Evolutionary conservation across 2,329 filamentous ascomycete genomes (phyloP).

Genomic region (Magnaporthales sp.): DNA sequence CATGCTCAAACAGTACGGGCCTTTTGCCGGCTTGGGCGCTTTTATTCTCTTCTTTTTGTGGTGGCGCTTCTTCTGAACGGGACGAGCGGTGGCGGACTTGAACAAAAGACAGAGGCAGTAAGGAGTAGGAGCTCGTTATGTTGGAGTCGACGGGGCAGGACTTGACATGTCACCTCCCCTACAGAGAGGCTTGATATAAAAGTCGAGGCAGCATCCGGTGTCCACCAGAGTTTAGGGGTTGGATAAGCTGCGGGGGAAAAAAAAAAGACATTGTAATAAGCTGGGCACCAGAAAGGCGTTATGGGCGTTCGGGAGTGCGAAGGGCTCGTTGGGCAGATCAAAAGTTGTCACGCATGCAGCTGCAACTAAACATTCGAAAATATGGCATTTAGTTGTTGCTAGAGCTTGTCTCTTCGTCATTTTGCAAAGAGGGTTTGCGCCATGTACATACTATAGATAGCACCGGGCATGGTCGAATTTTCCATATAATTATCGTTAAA

Average conservation of each 20-base stretch:
- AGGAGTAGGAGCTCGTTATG: background rate
- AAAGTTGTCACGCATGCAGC: background rate
- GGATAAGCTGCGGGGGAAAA: background rate
- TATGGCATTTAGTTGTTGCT: background rate
- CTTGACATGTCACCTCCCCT: background rate
- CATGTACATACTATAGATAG: background rate
- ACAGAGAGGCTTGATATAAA: background rate
- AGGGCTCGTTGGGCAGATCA: background rate
- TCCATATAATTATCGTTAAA: background rate
- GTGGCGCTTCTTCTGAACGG: conserved; percentile 80
- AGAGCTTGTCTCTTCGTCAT: background rate
- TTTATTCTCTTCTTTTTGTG: conserved; percentile 82
- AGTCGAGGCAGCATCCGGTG: background rate
- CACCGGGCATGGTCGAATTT: background rate
- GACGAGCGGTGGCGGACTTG: background rate
- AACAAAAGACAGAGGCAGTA: background rate
- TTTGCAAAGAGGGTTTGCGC: background rate
- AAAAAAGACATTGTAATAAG: background rate
- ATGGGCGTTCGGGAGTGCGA: background rate
- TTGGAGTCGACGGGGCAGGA: background rate
- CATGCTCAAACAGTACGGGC: conserved; percentile 92
- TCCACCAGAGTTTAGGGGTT: background rate
- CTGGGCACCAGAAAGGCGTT: background rate
- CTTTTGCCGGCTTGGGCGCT: conserved; percentile 71
- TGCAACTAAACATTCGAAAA: background rate